These are phyloP conservation scores for Tuber umbilicatum DNA, from an alignment of 495 filamentous ascomycete genomes.

Conservation along the genomic window DNA sequence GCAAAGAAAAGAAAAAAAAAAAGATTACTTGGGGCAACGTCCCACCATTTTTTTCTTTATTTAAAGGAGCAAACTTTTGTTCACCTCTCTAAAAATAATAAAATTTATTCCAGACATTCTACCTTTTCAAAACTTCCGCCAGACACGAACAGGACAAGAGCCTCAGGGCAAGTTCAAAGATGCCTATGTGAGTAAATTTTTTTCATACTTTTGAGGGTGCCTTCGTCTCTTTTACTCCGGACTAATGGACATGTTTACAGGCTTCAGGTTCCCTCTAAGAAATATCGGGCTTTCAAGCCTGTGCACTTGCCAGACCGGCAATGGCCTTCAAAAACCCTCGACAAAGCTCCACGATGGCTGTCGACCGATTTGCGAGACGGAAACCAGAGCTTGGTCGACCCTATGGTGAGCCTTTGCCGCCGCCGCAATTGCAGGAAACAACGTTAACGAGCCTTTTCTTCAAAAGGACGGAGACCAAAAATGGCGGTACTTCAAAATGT, in stretches of 20 bases:
- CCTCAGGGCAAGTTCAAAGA: slow-evolving; percentile 20
- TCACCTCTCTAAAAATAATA: not conserved
- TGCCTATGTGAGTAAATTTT: slow-evolving; percentile 33
- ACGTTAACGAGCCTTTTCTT: not conserved
- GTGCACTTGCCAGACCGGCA: slow-evolving; percentile 75
- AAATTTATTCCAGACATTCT: not conserved
- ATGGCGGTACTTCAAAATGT: slow-evolving; percentile 89
- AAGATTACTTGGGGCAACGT: slow-evolving; percentile 6
- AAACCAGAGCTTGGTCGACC: slow-evolving; percentile 80
- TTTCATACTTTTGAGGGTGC: not conserved
- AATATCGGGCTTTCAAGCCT: slow-evolving; percentile 76
- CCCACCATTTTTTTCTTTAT: not conserved
- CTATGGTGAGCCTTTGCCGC: slow-evolving; percentile 59
- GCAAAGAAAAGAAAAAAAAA: not conserved
- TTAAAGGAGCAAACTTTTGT: slow-evolving; percentile 7
- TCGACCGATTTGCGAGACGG: slow-evolving; percentile 80
- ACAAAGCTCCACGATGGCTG: slow-evolving; percentile 77
- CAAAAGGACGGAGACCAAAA: slow-evolving; percentile 83
- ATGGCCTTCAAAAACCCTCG: slow-evolving; percentile 80
- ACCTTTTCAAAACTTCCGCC: not conserved
- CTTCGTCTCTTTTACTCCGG: not conserved
- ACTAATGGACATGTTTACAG: slow-evolving; percentile 46
- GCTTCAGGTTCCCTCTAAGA: slow-evolving; percentile 89
- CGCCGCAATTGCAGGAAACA: not conserved
- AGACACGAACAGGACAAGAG: not conserved